These are phyloP conservation scores for Starmerella stellata DNA, from an alignment of 805 yeast species.

Conservation along the genomic window DNA sequence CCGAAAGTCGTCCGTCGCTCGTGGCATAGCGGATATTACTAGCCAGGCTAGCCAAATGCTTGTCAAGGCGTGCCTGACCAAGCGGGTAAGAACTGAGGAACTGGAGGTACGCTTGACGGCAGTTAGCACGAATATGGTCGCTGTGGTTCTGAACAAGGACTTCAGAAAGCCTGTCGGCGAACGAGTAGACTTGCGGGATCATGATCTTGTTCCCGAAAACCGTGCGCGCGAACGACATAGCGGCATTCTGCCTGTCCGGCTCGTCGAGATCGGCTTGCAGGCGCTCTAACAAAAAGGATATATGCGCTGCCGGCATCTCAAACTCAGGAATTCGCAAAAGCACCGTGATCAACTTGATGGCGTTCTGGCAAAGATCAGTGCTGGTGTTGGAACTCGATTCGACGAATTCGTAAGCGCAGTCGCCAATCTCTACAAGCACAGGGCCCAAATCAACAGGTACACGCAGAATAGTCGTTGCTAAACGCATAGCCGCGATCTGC, in stretches of 20 bases:
- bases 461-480: constrained; percentile 41
- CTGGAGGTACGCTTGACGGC: constrained; percentile 65
- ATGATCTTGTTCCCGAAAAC: constrained; percentile 53
- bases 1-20: constrained; percentile 72
- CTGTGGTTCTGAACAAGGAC: constrained; percentile 84
- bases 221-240: constrained; percentile 67
- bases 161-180: constrained; percentile 60
- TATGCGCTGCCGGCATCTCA: constrained; percentile 47
- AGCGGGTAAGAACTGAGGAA: constrained; percentile 91
- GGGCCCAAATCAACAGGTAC: constrained; percentile 38
- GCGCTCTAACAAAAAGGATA: constrained; percentile 53
- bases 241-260: constrained; percentile 72
- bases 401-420: constrained; percentile 31
- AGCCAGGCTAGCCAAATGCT: constrained; percentile 64
- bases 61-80: constrained; percentile 66
- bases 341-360: constrained; percentile 42
- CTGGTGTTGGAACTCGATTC: constrained; percentile 64
- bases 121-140: constrained; percentile 60
- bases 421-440: constrained; percentile 16
- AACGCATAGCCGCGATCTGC: constrained; percentile 45
- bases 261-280: constrained; percentile 78
- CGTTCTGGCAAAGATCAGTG: constrained; percentile 60
- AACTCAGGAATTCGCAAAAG: constrained; percentile 52
- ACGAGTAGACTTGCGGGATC: constrained; percentile 79
- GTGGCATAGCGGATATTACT: constrained; percentile 70